Evolutionary conservation across 192 early-diverging fungal genomes (phyloP).

Genomic region (Backusella mclennaniae): DNA sequence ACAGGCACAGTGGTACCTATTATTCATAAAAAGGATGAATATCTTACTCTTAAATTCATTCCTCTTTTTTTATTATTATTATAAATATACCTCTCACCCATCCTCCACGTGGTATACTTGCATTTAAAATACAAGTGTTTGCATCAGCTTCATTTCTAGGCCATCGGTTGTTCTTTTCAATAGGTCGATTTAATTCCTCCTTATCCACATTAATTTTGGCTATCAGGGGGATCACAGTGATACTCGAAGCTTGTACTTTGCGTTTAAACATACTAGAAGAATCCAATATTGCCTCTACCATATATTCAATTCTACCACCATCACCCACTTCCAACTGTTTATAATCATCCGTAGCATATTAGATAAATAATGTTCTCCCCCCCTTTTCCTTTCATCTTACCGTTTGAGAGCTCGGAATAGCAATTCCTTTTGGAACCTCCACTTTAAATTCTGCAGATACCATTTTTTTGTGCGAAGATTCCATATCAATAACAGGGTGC

Average conservation of each 20-base stretch:
- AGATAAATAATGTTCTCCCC: background rate
- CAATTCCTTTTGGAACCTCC: background rate
- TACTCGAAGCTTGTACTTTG: background rate
- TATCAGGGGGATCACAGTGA: background rate
- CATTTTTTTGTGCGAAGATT: background rate
- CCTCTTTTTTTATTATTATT: background rate
- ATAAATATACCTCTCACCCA: background rate
- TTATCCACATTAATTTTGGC: background rate
- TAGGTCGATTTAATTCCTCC: background rate
- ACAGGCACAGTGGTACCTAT: background rate
- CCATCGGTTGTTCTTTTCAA: background rate
- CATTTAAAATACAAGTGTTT: background rate
- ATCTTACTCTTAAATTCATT: background rate
- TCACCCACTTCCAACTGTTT: background rate
- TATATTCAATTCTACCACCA: conserved; percentile 8
- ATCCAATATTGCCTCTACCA: background rate
- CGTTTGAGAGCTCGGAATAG: background rate
- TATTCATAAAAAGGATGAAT: background rate
- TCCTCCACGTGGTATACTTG: background rate
- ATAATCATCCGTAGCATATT: background rate
- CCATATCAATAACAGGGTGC: background rate
- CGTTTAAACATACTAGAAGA: background rate
- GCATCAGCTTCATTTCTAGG: conserved; percentile 8
- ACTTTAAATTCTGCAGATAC: background rate
- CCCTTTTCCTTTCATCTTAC: background rate